Conservation (phyloP, 208 protist genomes). For the Angomonas ambiguus region DNA sequence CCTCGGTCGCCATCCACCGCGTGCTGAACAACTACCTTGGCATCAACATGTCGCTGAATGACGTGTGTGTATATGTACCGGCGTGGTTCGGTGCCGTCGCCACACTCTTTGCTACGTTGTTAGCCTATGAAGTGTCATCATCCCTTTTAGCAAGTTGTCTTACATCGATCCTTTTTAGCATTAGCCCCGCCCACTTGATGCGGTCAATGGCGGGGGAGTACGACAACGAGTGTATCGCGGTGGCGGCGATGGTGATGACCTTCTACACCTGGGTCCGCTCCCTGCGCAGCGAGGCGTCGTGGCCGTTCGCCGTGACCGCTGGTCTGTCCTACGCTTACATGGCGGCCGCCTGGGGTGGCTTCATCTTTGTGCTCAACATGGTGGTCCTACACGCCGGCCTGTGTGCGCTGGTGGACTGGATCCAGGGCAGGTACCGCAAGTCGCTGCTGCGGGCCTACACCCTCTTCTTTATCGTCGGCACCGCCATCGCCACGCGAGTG, state of each 20-base stretch:
- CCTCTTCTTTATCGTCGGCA: conserved; percentile 94
- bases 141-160: conserved; percentile 85
- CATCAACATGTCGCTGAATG: conserved; percentile 84
- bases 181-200: conserved; percentile 90
- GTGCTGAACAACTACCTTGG: conserved; percentile 1
- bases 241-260: conserved; percentile 94
- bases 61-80: conserved; percentile 96
- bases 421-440: conserved; percentile 69
- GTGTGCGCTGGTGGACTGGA: conserved; percentile 77
- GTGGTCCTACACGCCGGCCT: conserved; percentile 93
- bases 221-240: conserved; percentile 98
- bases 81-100: conserved; percentile 90
- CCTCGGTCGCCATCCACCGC: conserved; percentile 90
- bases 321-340: conserved; percentile 88
- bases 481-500: conserved; percentile 93
- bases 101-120: conserved; percentile 81
- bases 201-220: conserved; percentile 98
- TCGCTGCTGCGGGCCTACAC: conserved; percentile 93
- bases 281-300: conserved; percentile 35
- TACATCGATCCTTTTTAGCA: conserved; percentile 66
- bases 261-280: conserved; percentile 92
- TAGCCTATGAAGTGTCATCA: conserved; percentile 61
- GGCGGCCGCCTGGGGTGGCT: conserved; percentile 96
- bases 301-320: conserved; percentile 44
- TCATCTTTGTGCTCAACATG: conserved; percentile 98